Conservation (phyloP, 2,329 filamentous ascomycete genomes). For the Stachybotrys chartarum region DNA sequence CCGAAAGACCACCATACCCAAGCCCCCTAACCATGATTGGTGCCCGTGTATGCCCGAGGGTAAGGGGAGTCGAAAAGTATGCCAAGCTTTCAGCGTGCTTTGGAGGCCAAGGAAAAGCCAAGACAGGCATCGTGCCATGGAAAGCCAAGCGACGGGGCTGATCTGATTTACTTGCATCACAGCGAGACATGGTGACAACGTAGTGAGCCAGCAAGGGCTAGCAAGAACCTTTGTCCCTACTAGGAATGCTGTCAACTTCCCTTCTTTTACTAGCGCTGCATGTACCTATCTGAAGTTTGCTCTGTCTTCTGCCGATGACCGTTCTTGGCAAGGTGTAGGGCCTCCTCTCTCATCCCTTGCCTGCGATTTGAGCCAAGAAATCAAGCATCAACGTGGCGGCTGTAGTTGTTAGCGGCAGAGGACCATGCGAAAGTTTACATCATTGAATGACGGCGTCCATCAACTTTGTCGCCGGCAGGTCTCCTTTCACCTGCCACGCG, state of each 20-base stretch:
- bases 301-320: background rate
- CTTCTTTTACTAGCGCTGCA: background rate
- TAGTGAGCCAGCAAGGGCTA: too few species aligned
- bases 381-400: background rate
- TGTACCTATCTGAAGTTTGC: background rate
- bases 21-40: conserved; percentile 2
- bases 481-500: background rate
- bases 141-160: too few species aligned
- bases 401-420: background rate
- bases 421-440: too few species aligned
- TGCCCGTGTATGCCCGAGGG: background rate
- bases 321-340: background rate
- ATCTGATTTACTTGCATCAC: too few species aligned
- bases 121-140: background rate
- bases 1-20: too few species aligned
- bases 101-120: background rate
- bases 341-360: background rate
- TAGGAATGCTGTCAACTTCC: background rate
- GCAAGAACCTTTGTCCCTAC: background rate
- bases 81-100: background rate
- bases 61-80: background rate
- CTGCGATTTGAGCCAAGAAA: background rate
- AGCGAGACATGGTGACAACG: too few species aligned
- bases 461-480: too few species aligned
- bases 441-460: too few species aligned